Conservation (phyloP, 2,329 filamentous ascomycete genomes). For the Aspergillus amoenus region DNA sequence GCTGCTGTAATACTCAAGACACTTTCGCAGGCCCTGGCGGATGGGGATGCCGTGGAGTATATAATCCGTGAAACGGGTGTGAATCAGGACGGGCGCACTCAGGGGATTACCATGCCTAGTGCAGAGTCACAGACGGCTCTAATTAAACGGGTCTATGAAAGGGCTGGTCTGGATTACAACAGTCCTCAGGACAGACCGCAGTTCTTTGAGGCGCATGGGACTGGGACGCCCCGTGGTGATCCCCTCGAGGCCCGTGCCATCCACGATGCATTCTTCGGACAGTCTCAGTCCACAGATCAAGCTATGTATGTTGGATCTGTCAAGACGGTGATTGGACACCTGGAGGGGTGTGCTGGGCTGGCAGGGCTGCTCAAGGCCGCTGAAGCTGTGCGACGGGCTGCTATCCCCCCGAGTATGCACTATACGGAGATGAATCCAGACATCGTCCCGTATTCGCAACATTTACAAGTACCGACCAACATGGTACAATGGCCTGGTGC, state of each 20-base stretch:
- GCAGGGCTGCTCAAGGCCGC: conserved; percentile 10
- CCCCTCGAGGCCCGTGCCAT: no score
- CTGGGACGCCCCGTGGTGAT: no score
- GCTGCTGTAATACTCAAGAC: conserved; percentile 7
- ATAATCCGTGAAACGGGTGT: background rate
- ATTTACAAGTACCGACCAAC: no score
- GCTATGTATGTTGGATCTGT: conserved; percentile 20
- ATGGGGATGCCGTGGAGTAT: background rate
- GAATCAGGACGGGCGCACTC: background rate
- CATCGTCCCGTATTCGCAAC: no score
- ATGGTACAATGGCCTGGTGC: no score
- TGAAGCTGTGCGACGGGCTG: no score
- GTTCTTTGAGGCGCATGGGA: no score
- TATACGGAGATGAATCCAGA: no score
- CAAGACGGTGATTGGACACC: conserved; percentile 27
- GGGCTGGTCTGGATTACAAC: no score
- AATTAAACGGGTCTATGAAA: no score
- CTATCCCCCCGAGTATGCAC: no score
- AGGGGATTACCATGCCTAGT: conserved; percentile 4
- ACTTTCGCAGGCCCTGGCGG: background rate
- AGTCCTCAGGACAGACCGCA: no score
- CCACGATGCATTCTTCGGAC: background rate
- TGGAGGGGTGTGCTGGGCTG: conserved; percentile 31
- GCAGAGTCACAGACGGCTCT: background rate
- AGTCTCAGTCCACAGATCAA: conserved; percentile 14